Conservation (phyloP, 192 early-diverging fungal genomes). For the Coemansia sp. region DNA sequence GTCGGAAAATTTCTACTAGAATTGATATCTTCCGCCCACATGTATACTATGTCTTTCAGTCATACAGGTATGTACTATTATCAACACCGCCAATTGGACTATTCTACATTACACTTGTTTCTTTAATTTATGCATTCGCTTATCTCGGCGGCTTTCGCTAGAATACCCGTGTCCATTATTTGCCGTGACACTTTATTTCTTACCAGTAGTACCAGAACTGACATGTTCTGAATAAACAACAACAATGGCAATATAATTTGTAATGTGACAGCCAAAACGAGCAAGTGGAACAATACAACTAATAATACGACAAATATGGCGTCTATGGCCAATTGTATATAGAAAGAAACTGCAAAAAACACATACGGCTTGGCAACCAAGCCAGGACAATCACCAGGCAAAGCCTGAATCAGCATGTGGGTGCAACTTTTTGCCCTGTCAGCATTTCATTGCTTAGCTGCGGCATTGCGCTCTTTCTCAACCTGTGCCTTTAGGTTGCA, state of each 20-base stretch:
- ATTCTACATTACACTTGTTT: background rate
- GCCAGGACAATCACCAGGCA: background rate
- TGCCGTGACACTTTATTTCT: background rate
- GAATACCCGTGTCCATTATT: conserved; percentile 6
- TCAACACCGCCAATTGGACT: background rate
- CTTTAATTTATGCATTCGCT: conserved; percentile 9
- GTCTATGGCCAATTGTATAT: background rate
- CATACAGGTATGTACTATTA: background rate
- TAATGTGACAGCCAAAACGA: background rate
- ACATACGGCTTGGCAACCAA: background rate
- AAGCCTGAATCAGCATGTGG: background rate
- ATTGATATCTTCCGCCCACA: background rate
- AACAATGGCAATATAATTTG: background rate
- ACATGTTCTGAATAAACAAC: background rate
- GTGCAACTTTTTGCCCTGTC: background rate
- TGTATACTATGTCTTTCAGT: background rate
- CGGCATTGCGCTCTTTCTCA: conserved; percentile 35
- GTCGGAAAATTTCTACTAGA: background rate
- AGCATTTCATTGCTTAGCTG: conserved; percentile 8
- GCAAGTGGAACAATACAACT: background rate
- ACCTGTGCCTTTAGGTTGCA: conserved; percentile 55
- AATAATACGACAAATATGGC: background rate
- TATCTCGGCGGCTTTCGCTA: background rate
- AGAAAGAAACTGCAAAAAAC: background rate
- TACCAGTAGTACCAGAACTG: background rate